phyloP scores from a whole-genome alignment of 164 flowering plant genomes.

The Protea cynaroides region DNA sequence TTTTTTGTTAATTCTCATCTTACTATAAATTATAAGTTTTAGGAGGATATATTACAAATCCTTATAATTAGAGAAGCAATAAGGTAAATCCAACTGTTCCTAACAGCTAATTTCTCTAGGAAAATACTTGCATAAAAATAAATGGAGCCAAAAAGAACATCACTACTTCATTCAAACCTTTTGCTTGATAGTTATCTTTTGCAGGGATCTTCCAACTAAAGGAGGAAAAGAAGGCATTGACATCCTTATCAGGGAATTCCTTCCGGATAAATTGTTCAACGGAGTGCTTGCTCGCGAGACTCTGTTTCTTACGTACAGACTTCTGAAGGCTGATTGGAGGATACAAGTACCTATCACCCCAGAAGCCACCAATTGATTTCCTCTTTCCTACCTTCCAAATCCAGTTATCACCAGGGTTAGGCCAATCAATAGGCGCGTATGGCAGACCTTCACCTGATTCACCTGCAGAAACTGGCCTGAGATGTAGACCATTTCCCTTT shows the following conservation, averaged over 20 bases:
- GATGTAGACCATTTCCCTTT: constrained; percentile 22
- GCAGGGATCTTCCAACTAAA: constrained; percentile 70
- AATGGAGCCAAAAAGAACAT: no score
- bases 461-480: constrained; percentile 35
- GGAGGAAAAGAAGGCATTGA: constrained; percentile 55
- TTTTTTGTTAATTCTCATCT: no score
- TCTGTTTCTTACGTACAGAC: constrained; percentile 4
- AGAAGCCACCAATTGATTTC: constrained; percentile 35
- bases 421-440: constrained; percentile 84
- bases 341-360: constrained; percentile 56
- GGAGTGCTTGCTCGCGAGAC: constrained; percentile 57
- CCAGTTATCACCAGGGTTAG: constrained; percentile 75
- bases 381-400: constrained; percentile 72
- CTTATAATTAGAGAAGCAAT: no score
- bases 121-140: no score
- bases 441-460: constrained; percentile 69
- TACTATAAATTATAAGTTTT: no score
- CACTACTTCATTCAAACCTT: constrained; percentile 26
- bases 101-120: no score
- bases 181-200: constrained; percentile 4
- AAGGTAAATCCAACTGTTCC: no score
- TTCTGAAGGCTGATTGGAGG: constrained; percentile 38
- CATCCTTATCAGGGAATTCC: constrained; percentile 47
- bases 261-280: constrained; percentile 34
- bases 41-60: no score